Conservation (phyloP, 768 basidiomycete genomes). For the Tubosaeta brunneosetosa region DNA sequence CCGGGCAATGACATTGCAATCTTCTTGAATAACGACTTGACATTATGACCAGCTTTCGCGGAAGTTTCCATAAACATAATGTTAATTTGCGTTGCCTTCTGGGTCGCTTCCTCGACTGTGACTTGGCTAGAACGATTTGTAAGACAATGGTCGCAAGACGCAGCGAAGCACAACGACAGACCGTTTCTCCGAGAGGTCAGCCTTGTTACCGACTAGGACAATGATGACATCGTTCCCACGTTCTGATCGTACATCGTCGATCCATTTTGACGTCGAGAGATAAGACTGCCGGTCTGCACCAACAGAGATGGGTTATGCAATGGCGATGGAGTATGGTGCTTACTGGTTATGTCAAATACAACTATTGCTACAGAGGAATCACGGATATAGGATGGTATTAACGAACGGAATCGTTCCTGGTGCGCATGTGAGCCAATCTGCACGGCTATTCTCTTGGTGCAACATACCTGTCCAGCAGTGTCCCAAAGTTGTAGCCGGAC, state of each 20-base stretch:
- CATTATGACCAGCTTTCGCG: slow-evolving; percentile 98
- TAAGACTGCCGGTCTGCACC: slow-evolving; percentile 90
- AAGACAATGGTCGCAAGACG: slow-evolving; percentile 4
- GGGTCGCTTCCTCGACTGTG: slow-evolving; percentile 95
- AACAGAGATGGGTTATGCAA: slow-evolving; percentile 1
- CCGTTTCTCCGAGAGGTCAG: slow-evolving; percentile 98
- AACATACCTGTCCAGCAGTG: slow-evolving; percentile 84
- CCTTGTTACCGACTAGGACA: slow-evolving; percentile 98
- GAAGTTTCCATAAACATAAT: slow-evolving; percentile 99
- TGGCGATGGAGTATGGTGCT: slow-evolving; percentile 28
- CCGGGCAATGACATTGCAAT: slow-evolving; percentile 98
- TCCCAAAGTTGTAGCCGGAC: slow-evolving; percentile 98
- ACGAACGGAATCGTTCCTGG: slow-evolving; percentile 93
- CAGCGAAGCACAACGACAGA: slow-evolving; percentile 34
- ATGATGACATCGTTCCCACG: slow-evolving; percentile 98
- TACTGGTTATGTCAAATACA: slow-evolving; percentile 98
- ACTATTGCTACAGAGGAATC: slow-evolving; percentile 99
- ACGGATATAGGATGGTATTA: slow-evolving; percentile 98
- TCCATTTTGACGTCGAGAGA: slow-evolving; percentile 97
- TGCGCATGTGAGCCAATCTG: neutral
- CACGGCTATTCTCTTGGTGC: neutral
- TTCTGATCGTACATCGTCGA: slow-evolving; percentile 97
- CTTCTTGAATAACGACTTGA: slow-evolving; percentile 98
- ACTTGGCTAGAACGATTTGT: slow-evolving; percentile 70
- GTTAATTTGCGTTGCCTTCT: slow-evolving; percentile 81